phyloP scores from a whole-genome alignment of 305 asterid genomes.

The Solanum hybrid region DNA sequence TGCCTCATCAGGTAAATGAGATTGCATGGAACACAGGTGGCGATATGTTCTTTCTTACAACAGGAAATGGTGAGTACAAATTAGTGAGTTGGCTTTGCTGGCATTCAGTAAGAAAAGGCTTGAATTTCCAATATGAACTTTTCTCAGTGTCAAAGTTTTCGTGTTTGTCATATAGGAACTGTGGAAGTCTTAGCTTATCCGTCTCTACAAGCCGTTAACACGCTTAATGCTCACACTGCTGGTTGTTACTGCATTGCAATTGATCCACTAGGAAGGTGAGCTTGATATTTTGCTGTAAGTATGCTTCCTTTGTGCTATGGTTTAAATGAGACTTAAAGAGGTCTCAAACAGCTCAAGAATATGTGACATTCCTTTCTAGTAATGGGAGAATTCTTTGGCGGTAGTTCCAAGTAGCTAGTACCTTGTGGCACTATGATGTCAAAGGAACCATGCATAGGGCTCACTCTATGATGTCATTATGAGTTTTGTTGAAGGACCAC shows the following conservation, averaged over 20 bases:
- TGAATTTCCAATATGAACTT: not conserved
- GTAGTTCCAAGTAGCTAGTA: not conserved
- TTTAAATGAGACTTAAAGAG: not conserved
- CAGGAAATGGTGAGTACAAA: constrained; percentile 75
- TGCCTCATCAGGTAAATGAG: constrained; percentile 74
- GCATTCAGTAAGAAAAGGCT: constrained; percentile 8
- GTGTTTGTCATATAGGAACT: constrained; percentile 41
- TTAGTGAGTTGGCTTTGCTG: not conserved
- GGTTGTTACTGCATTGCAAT: constrained; percentile 99
- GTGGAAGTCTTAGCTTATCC: constrained; percentile 94
- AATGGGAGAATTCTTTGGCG: not conserved
- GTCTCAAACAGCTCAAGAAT: not conserved
- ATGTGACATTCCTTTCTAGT: not conserved
- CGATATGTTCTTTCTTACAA: constrained; percentile 81
- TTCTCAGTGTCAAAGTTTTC: not conserved
- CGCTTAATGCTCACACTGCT: constrained; percentile 93
- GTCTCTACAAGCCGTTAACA: constrained; percentile 60
- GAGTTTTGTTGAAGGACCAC: not conserved
- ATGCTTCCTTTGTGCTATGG: not conserved
- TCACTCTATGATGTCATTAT: not conserved
- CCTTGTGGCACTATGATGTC: not conserved
- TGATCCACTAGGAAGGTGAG: constrained; percentile 85
- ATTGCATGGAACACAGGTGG: constrained; percentile 88
- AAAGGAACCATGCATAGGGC: not conserved
- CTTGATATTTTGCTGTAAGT: not conserved